Percentiles rank a stretch among this genome's conserved stretches.
phyloP scores from a whole-genome alignment of 192 early-diverging fungal genomes.

The Allomyces macrogynus region DNA sequence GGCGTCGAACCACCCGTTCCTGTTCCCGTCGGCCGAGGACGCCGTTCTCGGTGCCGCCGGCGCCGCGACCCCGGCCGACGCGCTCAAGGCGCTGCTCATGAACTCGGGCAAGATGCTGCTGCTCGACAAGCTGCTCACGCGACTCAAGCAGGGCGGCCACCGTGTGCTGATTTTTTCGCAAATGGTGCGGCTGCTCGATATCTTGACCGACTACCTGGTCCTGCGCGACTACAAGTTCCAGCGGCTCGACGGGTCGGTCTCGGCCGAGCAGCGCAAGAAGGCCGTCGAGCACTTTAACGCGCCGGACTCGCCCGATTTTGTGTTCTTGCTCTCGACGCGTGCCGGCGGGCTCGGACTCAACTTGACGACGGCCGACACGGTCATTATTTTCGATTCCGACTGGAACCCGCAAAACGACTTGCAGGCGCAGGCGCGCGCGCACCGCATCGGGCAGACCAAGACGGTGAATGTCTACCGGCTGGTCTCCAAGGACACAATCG shows the following conservation, averaged over 20 bases:
- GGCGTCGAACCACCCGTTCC: constrained; percentile 85
- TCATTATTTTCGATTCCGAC: constrained; percentile 20
- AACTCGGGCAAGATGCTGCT: constrained; percentile 98
- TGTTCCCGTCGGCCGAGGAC: constrained; percentile 61
- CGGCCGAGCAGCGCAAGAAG: constrained; percentile 74
- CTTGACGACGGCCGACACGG: constrained; percentile 82
- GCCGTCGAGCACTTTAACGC: constrained; percentile 97
- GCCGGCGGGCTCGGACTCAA: constrained; percentile 97
- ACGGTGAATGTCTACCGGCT: constrained; percentile 94
- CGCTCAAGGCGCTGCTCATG: constrained; percentile 56
- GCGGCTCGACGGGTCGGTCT: constrained; percentile 79
- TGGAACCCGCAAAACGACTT: constrained; percentile 94
- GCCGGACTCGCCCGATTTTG: constrained; percentile 79
- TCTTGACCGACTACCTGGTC: constrained; percentile 81
- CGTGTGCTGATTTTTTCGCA: constrained; percentile 97
- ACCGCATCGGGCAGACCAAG: constrained; percentile 96
- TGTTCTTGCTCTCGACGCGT: constrained; percentile 89
- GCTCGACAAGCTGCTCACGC: constrained; percentile 80
- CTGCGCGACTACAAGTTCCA: constrained; percentile 74
- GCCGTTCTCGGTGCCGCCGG: constrained; percentile 3
- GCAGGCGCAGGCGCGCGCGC: constrained; percentile 94
- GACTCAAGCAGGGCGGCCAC: constrained; percentile 76
- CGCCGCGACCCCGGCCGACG: constrained; percentile 19
- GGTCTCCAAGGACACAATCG: constrained; percentile 90
- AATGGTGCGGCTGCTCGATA: constrained; percentile 92